Conservation (phyloP, 176 grass and related monocot genomes). For the Otatea glauca region DNA sequence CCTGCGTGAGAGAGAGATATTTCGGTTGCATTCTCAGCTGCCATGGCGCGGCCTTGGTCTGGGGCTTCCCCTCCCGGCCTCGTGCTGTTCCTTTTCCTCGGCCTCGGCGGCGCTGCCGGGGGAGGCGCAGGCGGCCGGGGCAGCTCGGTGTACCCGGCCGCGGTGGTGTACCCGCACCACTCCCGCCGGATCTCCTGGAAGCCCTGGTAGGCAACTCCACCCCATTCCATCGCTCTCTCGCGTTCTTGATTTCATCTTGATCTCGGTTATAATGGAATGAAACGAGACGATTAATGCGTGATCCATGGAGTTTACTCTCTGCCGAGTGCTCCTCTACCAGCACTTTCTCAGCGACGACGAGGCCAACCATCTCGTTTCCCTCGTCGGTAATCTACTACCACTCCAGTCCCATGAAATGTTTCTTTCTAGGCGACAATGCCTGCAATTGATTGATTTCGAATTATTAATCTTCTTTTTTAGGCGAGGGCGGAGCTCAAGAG, state of each 20-base stretch:
- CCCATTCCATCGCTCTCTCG: background rate
- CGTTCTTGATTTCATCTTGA: slow-evolving; percentile 9
- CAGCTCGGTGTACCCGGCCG: slow-evolving; percentile 45
- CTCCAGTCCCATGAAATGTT: background rate
- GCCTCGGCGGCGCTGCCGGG: background rate
- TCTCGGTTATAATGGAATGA: slow-evolving; percentile 23
- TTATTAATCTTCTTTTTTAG: slow-evolving; percentile 45
- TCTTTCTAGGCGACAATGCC: background rate
- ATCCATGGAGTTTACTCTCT: slow-evolving; percentile 12
- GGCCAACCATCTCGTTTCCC: slow-evolving; percentile 83
- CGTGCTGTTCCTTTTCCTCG: background rate
- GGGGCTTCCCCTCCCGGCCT: background rate
- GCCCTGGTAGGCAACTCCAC: slow-evolving; percentile 55
- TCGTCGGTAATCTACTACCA: slow-evolving; percentile 54
- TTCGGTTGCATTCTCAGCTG: background rate
- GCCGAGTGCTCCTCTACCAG: slow-evolving; percentile 80
- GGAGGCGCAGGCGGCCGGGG: slow-evolving; percentile 19
- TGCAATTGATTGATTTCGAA: background rate
- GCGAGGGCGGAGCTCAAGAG: slow-evolving; percentile 87
- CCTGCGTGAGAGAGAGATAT: background rate
- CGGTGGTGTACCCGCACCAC: slow-evolving; percentile 64
- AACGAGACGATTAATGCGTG: background rate
- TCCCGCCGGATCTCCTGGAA: slow-evolving; percentile 83
- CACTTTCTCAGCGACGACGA: slow-evolving; percentile 84
- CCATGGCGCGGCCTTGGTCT: slow-evolving; percentile 21